Evolutionary conservation across 2,329 filamentous ascomycete genomes (phyloP).

Genomic region (Fusarium sp.): DNA sequence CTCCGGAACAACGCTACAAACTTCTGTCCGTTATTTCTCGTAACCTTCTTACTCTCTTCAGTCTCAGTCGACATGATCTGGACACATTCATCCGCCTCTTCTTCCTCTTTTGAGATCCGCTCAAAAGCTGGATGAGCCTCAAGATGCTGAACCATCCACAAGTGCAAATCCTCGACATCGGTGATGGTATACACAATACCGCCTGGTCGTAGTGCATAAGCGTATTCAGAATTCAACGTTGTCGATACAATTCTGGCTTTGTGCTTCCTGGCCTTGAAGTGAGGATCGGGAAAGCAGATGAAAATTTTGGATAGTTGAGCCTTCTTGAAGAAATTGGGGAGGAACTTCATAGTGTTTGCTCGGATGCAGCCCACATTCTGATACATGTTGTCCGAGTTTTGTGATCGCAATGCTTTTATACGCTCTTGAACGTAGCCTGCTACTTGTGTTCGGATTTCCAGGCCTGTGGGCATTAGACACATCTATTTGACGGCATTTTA

Average conservation of each 20-base stretch:
- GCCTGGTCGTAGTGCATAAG: constrained; percentile 82
- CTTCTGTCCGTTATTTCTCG: constrained; percentile 87
- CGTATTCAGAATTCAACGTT: constrained; percentile 91
- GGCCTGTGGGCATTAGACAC: constrained; percentile 59
- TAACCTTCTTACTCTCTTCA: constrained; percentile 97
- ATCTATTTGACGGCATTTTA: background rate
- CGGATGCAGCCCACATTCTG: constrained; percentile 90
- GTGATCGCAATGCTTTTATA: constrained; percentile 79
- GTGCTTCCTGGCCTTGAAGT: constrained; percentile 97
- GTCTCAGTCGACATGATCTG: constrained; percentile 82
- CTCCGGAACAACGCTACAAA: constrained; percentile 89
- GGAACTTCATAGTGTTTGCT: constrained; percentile 98
- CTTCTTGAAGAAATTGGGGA: constrained; percentile 94
- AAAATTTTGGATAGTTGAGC: constrained; percentile 89
- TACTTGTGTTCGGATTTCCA: constrained; percentile 92
- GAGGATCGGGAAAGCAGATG: constrained; percentile 97
- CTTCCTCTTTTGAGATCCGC: constrained; percentile 72
- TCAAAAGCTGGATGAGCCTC: constrained; percentile 81
- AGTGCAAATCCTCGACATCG: constrained; percentile 91
- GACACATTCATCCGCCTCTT: constrained; percentile 75
- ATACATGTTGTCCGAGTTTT: constrained; percentile 68
- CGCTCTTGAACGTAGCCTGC: constrained; percentile 90
- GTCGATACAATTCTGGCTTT: constrained; percentile 93
- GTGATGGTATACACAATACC: constrained; percentile 96
- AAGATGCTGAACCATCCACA: constrained; percentile 93